These are phyloP conservation scores for Marasmius oreades DNA, from an alignment of 1,284 basidiomycete genomes.

Conservation along the genomic window DNA sequence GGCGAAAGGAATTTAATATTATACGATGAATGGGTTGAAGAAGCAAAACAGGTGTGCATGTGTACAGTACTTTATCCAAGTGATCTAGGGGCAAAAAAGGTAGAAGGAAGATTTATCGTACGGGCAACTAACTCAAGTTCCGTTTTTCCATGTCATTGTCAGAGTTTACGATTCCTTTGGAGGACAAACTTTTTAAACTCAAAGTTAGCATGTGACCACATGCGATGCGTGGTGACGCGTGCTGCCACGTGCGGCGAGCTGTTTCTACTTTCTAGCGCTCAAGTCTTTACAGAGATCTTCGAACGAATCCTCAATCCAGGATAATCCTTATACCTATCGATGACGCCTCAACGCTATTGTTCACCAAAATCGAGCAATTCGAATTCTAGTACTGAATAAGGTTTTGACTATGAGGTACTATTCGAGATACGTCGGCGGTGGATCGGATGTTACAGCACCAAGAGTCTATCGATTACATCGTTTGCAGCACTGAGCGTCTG, in stretches of 20 bases:
- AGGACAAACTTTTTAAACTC: too few species aligned
- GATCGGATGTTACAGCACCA: not conserved
- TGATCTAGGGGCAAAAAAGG: not conserved
- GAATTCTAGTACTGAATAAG: too few species aligned
- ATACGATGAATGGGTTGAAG: not conserved
- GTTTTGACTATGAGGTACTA: not conserved
- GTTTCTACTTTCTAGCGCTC: too few species aligned
- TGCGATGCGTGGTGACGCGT: too few species aligned
- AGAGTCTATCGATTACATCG: not conserved
- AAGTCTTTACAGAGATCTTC: too few species aligned
- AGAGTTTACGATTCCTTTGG: slow-evolving; percentile 17
- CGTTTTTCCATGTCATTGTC: not conserved
- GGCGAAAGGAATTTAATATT: slow-evolving; percentile 22
- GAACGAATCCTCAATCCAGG: too few species aligned
- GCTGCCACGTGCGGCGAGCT: too few species aligned
- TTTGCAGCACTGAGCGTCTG: not conserved
- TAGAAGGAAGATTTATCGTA: not conserved
- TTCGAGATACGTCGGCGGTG: not conserved
- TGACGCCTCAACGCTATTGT: too few species aligned
- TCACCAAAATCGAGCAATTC: too few species aligned
- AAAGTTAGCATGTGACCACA: too few species aligned
- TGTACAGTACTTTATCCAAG: not conserved
- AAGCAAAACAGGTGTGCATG: not conserved
- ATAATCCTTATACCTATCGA: too few species aligned
- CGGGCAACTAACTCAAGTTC: not conserved